Conservation (phyloP, 2,329 filamentous ascomycete genomes). For the Ceratocystis variospora region DNA sequence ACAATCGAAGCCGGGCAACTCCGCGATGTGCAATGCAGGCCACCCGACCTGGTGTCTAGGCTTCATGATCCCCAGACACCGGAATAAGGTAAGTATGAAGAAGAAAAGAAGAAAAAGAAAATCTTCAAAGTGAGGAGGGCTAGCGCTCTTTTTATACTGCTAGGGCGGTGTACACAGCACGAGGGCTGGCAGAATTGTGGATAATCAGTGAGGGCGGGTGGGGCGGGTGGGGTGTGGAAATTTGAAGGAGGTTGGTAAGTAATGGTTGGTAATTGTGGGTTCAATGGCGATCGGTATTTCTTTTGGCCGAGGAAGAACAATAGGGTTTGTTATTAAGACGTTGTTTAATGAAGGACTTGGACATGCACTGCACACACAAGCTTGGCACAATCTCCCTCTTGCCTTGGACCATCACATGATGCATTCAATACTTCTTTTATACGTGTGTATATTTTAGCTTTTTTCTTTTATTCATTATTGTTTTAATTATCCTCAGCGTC, state of each 20-base stretch:
- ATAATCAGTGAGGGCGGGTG: not conserved
- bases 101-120: constrained; percentile 27
- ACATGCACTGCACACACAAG: not conserved
- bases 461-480: not conserved
- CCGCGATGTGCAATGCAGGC: constrained; percentile 43
- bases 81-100: constrained; percentile 41
- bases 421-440: not conserved
- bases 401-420: not conserved
- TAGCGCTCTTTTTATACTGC: constrained; percentile 25
- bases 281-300: not conserved
- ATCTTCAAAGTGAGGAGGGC: constrained; percentile 19
- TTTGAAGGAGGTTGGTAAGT: not conserved
- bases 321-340: not conserved
- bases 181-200: not conserved
- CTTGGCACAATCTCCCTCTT: too few relatives aligned
- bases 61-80: constrained; percentile 33
- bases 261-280: not conserved
- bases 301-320: not conserved
- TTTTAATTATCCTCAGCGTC: not conserved
- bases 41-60: constrained; percentile 30
- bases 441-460: not conserved
- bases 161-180: constrained; percentile 1
- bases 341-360: not conserved
- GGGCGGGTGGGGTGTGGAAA: not conserved
- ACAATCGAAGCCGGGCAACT: constrained; percentile 36